Evolutionary conservation across 176 grass and related monocot species (phyloP).

Genomic region (Avena sativa): DNA sequence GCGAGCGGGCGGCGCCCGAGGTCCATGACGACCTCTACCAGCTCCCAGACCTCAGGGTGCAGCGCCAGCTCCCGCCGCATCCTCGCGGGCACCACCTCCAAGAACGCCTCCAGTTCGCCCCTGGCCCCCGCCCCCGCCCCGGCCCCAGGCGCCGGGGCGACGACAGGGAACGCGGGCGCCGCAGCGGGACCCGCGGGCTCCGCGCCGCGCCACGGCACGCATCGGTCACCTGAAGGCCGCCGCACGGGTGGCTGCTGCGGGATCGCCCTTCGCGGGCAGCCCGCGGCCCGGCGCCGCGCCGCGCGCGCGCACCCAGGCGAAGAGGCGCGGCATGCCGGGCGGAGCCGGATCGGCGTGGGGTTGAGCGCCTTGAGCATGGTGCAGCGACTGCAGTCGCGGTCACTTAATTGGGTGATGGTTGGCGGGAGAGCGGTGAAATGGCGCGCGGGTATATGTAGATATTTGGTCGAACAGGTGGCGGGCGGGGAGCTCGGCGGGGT

Average conservation of each 20-base stretch:
- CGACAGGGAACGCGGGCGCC: neutral
- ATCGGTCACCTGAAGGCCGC: slow-evolving; percentile 59
- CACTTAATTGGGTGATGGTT: neutral
- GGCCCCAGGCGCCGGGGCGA: slow-evolving; percentile 14
- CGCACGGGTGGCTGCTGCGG: slow-evolving; percentile 73
- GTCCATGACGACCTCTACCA: slow-evolving; percentile 98
- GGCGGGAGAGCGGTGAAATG: slow-evolving; percentile 27
- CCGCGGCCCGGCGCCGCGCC: slow-evolving; percentile 30
- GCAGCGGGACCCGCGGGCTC: neutral
- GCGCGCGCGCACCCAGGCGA: slow-evolving; percentile 11
- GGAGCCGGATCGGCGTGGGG: slow-evolving; percentile 61
- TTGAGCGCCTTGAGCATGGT: slow-evolving; percentile 71
- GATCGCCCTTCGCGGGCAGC: slow-evolving; percentile 51
- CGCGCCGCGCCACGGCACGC: slow-evolving; percentile 53
- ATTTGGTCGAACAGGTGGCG: slow-evolving; percentile 78
- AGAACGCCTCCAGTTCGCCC: slow-evolving; percentile 77
- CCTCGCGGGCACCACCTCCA: slow-evolving; percentile 79
- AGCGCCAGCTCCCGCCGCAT: slow-evolving; percentile 74
- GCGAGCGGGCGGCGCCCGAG: slow-evolving; percentile 80
- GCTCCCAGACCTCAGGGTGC: slow-evolving; percentile 72
- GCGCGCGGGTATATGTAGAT: slow-evolving; percentile 52
- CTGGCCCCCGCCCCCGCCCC: neutral
- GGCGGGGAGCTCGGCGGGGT: neutral
- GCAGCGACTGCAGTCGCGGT: neutral
- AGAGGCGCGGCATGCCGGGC: slow-evolving; percentile 59